Evolutionary conservation across 306 rosid species (phyloP).

Genomic region (Senna tora): DNA sequence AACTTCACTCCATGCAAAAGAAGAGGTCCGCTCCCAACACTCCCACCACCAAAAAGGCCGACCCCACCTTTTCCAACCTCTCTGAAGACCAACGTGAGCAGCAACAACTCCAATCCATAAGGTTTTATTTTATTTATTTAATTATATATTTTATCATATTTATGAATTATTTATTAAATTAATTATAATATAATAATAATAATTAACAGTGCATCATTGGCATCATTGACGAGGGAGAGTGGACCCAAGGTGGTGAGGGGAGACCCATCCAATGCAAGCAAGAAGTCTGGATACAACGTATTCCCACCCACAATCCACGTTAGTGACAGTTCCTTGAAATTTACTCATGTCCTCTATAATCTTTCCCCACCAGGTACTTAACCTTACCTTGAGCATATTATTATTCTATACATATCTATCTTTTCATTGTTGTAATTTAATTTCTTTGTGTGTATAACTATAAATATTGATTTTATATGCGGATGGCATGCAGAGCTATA

Average conservation of each 20-base stretch:
- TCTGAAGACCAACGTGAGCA: constrained; percentile 58
- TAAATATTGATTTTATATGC: background rate
- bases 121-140: constrained; percentile 43
- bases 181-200: background rate
- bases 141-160: too few species aligned
- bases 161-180: too few species aligned
- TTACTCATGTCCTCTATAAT: constrained; percentile 86
- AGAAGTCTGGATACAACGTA: constrained; percentile 44
- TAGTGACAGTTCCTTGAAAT: constrained; percentile 83
- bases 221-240: constrained; percentile 83
- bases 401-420: too few species aligned
- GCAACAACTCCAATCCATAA: constrained; percentile 78
- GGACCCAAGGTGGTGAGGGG: constrained; percentile 91
- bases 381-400: too few species aligned
- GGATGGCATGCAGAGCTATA: constrained; percentile 50
- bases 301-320: constrained; percentile 55
- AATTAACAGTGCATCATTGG: constrained; percentile 94
- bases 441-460: too few species aligned
- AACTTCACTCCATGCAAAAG: constrained; percentile 79
- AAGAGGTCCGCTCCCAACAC: constrained; percentile 73
- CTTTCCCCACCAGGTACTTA: constrained; percentile 83
- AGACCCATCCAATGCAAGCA: constrained; percentile 78
- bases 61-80: constrained; percentile 38
- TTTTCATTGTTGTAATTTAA: background rate
- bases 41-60: constrained; percentile 46